Percentiles rank a stretch among this genome's conserved stretches.
These are phyloP conservation scores for Ophiostoma sp. DNA, from an alignment of 2,329 filamentous ascomycete species.

Conservation along the genomic window DNA sequence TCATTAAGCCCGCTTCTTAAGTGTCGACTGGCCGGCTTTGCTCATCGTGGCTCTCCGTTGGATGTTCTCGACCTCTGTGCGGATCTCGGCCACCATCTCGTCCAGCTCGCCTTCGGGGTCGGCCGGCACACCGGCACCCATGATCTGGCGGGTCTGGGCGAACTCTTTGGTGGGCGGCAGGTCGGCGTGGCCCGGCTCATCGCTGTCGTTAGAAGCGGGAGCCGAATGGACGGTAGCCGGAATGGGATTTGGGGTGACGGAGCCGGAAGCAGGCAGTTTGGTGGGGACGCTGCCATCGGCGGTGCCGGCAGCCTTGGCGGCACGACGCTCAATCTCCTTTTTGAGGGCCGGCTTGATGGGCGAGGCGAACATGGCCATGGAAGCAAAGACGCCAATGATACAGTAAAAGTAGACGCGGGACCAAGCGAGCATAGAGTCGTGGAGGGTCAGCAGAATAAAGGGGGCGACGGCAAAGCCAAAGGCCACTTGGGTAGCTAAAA, in stretches of 20 bases:
- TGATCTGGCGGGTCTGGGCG: slow-evolving; percentile 20
- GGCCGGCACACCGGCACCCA: slow-evolving; percentile 64
- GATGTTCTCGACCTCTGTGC: slow-evolving; percentile 66
- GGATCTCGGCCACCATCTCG: slow-evolving; percentile 75
- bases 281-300: background rate
- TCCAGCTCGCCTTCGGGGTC: slow-evolving; percentile 75
- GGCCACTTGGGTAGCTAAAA: slow-evolving; percentile 37
- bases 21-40: background rate
- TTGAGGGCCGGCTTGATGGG: slow-evolving; percentile 66
- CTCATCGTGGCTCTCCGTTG: slow-evolving; percentile 35
- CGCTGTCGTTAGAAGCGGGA: background rate
- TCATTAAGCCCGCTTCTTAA: slow-evolving; percentile 11
- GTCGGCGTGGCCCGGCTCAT: slow-evolving; percentile 16
- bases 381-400: slow-evolving; percentile 63
- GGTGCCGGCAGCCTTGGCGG: slow-evolving; percentile 41
- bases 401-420: slow-evolving; percentile 85
- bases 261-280: background rate
- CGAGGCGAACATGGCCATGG: slow-evolving; percentile 75
- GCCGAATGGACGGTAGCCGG: background rate
- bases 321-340: slow-evolving; percentile 59
- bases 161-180: slow-evolving; percentile 27
- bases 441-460: slow-evolving; percentile 78
- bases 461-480: slow-evolving; percentile 79
- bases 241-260: background rate
- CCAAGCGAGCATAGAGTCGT: slow-evolving; percentile 74